Conservation (phyloP, 1,284 basidiomycete species). For the Ceratobasidium sp. region DNA sequence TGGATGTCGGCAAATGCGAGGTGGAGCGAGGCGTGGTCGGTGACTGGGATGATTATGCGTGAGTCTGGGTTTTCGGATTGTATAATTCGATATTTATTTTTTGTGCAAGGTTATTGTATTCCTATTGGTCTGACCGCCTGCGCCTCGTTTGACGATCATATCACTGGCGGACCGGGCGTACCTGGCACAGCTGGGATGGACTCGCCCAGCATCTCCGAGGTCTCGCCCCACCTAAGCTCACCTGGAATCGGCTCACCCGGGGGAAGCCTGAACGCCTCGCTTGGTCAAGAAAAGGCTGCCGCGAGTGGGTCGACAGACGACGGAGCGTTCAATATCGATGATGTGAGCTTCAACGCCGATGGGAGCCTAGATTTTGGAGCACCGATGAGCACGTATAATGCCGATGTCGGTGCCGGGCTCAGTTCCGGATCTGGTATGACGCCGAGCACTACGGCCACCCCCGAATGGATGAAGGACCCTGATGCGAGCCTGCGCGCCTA, state of each 20-base stretch:
- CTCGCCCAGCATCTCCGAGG: constrained; percentile 30
- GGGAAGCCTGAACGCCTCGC: constrained; percentile 1
- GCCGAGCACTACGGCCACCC: neutral
- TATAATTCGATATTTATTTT: neutral
- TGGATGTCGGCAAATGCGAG: constrained; percentile 39
- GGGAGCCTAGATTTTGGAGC: constrained; percentile 19
- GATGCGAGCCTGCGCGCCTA: neutral
- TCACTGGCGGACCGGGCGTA: constrained; percentile 34
- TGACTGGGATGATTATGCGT: constrained; percentile 44
- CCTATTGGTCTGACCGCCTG: constrained; percentile 37
- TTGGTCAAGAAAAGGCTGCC: neutral
- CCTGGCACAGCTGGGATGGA: constrained; percentile 38
- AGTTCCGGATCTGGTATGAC: neutral
- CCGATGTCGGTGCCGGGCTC: constrained; percentile 4
- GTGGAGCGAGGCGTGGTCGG: constrained; percentile 41
- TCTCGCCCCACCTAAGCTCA: constrained; percentile 20
- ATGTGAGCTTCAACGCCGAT: constrained; percentile 32
- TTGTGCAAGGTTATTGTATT: constrained; percentile 30
- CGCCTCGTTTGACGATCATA: constrained; percentile 38
- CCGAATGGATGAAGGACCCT: constrained; percentile 5
- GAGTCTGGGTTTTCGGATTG: neutral
- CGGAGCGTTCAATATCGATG: neutral
- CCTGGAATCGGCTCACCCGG: neutral
- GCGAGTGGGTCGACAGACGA: neutral
- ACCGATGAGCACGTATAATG: constrained; percentile 9